Conservation (phyloP, 176 grass and related monocot species). For the Bolboschoenus planiculmis region DNA sequence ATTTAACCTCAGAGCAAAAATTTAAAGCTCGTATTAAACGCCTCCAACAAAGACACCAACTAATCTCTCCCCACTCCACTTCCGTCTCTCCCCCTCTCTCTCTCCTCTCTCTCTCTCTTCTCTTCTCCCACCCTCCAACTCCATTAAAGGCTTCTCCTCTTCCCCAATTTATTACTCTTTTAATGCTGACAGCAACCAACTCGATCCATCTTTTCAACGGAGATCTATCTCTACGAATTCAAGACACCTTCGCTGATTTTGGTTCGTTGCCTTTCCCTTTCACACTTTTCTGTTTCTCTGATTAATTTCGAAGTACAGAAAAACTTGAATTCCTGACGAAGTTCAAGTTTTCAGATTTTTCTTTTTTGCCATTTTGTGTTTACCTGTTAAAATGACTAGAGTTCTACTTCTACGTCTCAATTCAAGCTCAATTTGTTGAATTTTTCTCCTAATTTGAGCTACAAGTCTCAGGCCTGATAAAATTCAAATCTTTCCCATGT, state of each 20-base stretch:
- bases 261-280: constrained; percentile 20
- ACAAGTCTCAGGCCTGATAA: constrained; percentile 7
- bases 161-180: constrained; percentile 57
- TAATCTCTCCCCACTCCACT: constrained; percentile 25
- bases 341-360: background rate
- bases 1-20: background rate
- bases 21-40: constrained; percentile 29
- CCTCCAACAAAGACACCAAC: constrained; percentile 19
- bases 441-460: constrained; percentile 9
- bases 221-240: constrained; percentile 19
- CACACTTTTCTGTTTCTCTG: background rate
- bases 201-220: constrained; percentile 1
- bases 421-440: constrained; percentile 2
- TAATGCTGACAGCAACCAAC: constrained; percentile 48
- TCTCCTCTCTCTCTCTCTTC: background rate
- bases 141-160: constrained; percentile 35
- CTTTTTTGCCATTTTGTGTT: background rate
- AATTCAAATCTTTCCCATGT: background rate
- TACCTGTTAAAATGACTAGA: background rate
- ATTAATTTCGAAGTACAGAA: background rate
- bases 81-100: background rate
- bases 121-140: background rate
- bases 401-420: background rate
- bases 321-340: background rate
- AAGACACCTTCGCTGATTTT: constrained; percentile 8